These are phyloP conservation scores for Cicer chorassanicum DNA, from an alignment of 306 rosid genomes.

Conservation along the genomic window DNA sequence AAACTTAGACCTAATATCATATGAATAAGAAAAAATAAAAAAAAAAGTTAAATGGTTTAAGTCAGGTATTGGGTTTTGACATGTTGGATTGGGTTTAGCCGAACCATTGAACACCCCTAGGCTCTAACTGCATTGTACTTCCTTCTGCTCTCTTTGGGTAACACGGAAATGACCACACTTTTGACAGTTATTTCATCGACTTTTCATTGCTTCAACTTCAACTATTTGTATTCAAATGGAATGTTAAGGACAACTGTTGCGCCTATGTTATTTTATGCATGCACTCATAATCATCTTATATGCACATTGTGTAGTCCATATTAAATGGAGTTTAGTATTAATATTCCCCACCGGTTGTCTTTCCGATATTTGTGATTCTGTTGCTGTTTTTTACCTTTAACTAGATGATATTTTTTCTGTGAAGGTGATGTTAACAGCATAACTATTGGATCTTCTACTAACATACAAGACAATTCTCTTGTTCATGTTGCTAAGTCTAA, in stretches of 20 bases:
- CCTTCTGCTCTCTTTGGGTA: slow-evolving; percentile 16
- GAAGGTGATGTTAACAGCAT: slow-evolving; percentile 61
- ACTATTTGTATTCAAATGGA: slow-evolving; percentile 36
- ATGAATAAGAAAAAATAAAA: too few relatives aligned
- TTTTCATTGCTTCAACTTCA: slow-evolving; percentile 41
- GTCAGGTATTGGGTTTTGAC: too few relatives aligned
- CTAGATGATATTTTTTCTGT: slow-evolving; percentile 36
- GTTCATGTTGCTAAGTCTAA: slow-evolving; percentile 92
- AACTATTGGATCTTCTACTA: slow-evolving; percentile 79
- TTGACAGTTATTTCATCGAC: slow-evolving; percentile 21
- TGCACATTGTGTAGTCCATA: not conserved
- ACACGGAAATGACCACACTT: not conserved
- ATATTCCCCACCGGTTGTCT: not conserved
- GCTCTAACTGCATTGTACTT: not conserved
- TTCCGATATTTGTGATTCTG: slow-evolving; percentile 5
- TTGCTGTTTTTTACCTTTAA: slow-evolving; percentile 6
- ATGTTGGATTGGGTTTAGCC: too few relatives aligned
- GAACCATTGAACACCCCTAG: not conserved
- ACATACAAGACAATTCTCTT: slow-evolving; percentile 95
- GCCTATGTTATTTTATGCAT: slow-evolving; percentile 8
- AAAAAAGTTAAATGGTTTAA: too few relatives aligned
- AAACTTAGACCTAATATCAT: too few relatives aligned
- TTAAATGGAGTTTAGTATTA: slow-evolving; percentile 23
- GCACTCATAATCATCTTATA: not conserved
- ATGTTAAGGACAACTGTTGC: slow-evolving; percentile 8